Base-by-base conservation (phyloP, 257 asterid species). In the Parsonsia alboflavescens region DNA sequence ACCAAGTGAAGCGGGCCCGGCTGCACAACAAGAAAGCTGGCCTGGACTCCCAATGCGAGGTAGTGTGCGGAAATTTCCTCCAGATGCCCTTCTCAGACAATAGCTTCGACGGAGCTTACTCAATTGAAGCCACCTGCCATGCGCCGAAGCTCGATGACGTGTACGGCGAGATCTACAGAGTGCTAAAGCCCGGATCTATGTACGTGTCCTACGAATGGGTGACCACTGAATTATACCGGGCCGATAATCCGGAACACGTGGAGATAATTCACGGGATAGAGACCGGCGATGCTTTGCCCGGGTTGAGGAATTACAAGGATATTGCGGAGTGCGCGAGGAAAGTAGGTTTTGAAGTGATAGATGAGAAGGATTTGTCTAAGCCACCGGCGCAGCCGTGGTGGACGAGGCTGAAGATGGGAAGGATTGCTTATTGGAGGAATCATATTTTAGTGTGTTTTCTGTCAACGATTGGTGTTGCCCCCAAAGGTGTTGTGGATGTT, bases 121-220 rank as follows among this genome's bases (percentile, higher is more conserved):
- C 97, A 4, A 91, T 91, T 11, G 96, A 91, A 46, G 97, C 96
- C 49, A 87, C 97, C 5, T 91, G 93, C 33, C 97, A 91, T 79
- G 96, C 97, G 0, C 97, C 96, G 0, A 89, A 88, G 66, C 85
- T 88, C 1, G 93, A 86, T n/a, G 92, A 88, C 0, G 92, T 89
- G 0, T 89, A 89, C 84, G 5, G 85, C 69, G 97, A 91, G 93
- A 88, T 91, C 86, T 91, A 85, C 85, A 24, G 97, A 57, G 97
- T 91, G 1, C 44, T 91, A 12, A 89, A 88, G 39, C 97, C 97
- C 21, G 96, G 96, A 49, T 73, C 92, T 30, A 1, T 79, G 63
- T 91, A 88, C 82, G 89, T 91, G 0, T 91, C 97, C 0, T 89
- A 91, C 24, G 97, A 91, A 74, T 91, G 97, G 97, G 97, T 91